phyloP scores from a whole-genome alignment of 2,329 filamentous ascomycete genomes.

The Ambrosiella beaveri region DNA sequence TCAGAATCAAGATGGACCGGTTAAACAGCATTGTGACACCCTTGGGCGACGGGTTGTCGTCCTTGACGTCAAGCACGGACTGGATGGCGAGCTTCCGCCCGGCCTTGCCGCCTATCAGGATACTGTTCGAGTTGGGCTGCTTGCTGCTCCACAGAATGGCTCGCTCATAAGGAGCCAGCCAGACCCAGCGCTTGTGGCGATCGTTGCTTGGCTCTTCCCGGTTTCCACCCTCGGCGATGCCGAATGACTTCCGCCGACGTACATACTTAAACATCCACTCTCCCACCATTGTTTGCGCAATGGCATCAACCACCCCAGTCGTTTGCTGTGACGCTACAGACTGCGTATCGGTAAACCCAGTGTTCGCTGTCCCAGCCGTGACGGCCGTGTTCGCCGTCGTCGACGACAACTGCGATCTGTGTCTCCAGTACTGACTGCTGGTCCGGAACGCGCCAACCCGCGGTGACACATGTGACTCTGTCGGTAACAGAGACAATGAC shows the following conservation, averaged over 20 bases:
- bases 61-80: constrained; percentile 91
- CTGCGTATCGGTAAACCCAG: constrained; percentile 22
- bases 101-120: constrained; percentile 70
- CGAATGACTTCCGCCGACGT: constrained; percentile 76
- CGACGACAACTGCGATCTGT: constrained; percentile 42
- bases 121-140: constrained; percentile 75
- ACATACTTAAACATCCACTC: constrained; percentile 96
- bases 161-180: constrained; percentile 90
- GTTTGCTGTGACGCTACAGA: constrained; percentile 47
- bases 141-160: constrained; percentile 98
- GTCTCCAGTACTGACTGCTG: constrained; percentile 27
- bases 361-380: constrained; percentile 27
- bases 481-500: constrained; percentile 52
- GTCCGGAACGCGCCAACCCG: constrained; percentile 16
- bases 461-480: constrained; percentile 46
- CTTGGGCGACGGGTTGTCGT: constrained; percentile 73
- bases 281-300: constrained; percentile 94
- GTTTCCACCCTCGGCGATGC: constrained; percentile 48
- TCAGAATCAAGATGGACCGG: constrained; percentile 86
- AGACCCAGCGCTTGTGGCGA: constrained; percentile 94
- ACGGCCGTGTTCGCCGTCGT: constrained; percentile 35
- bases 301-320: constrained; percentile 86
- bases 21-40: constrained; percentile 55
- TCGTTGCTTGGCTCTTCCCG: constrained; percentile 56
- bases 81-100: constrained; percentile 91